A percentile compares a stretch with the other conserved stretches of the same genome.
These are phyloP conservation scores for Aureobasidium lini DNA, from an alignment of 2,329 filamentous ascomycete species.

Conservation along the genomic window DNA sequence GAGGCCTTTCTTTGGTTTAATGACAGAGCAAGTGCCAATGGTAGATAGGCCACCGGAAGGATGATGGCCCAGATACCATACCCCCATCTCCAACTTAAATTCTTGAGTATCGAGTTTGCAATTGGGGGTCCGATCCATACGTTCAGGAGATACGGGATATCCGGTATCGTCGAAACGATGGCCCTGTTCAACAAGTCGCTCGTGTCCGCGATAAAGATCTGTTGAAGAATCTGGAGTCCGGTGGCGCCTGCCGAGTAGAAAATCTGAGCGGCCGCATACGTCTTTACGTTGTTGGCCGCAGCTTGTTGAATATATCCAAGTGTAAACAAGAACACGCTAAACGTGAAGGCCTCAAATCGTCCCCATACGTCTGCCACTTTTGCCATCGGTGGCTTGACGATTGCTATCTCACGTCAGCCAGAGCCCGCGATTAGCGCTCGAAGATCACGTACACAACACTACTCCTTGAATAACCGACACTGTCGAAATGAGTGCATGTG, in stretches of 20 bases:
- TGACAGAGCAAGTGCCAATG: slow-evolving; percentile 46
- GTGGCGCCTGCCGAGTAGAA: slow-evolving; percentile 56
- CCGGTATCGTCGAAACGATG: slow-evolving; percentile 51
- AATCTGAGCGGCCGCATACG: slow-evolving; percentile 50
- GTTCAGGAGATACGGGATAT: slow-evolving; percentile 53
- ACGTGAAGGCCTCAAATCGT: slow-evolving; percentile 50
- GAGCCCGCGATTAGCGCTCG: neutral
- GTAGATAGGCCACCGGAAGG: slow-evolving; percentile 49
- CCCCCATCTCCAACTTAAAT: slow-evolving; percentile 53
- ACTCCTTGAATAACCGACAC: slow-evolving; percentile 57
- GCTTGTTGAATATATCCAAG: slow-evolving; percentile 54
- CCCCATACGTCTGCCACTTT: slow-evolving; percentile 58
- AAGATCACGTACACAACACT: slow-evolving; percentile 46
- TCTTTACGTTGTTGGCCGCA: slow-evolving; percentile 46
- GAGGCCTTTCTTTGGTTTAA: slow-evolving; percentile 47
- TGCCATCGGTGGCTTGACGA: slow-evolving; percentile 54
- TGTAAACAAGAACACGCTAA: slow-evolving; percentile 48
- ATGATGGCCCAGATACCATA: slow-evolving; percentile 57
- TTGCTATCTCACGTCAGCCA: slow-evolving; percentile 30
- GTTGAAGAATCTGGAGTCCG: slow-evolving; percentile 53
- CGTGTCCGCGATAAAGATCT: slow-evolving; percentile 59
- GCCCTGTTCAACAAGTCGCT: slow-evolving; percentile 54
- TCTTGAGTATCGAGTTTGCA: slow-evolving; percentile 40
- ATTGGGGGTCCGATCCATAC: slow-evolving; percentile 54
- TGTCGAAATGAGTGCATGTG: slow-evolving; percentile 59